Percentiles rank a stretch among this genome's conserved stretches.
These are phyloP conservation scores for Solanum hybrid DNA, from an alignment of 305 asterid genomes.

Conservation along the genomic window DNA sequence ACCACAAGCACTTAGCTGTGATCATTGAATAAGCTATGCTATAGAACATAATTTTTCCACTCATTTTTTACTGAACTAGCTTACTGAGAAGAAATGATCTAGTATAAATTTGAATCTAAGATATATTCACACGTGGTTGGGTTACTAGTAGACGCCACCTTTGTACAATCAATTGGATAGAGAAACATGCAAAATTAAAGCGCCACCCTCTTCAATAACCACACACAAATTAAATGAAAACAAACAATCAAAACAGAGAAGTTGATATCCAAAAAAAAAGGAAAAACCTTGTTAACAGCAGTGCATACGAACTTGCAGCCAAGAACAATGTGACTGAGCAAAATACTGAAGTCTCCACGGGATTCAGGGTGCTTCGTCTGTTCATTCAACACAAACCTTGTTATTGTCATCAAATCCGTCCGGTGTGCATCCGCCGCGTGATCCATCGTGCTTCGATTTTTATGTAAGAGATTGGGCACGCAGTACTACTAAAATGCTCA, in stretches of 20 bases:
- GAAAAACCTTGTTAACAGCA: slow-evolving; percentile 77
- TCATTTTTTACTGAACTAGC: not conserved
- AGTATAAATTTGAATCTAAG: not conserved
- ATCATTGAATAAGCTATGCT: not conserved
- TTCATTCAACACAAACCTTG: slow-evolving; percentile 61
- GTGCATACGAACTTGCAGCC: slow-evolving; percentile 95
- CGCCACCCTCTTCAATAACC: not conserved
- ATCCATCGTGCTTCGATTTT: slow-evolving; percentile 37
- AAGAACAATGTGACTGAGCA: slow-evolving; percentile 66
- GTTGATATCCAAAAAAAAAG: not conserved
- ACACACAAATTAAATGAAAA: not conserved
- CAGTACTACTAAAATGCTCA: not conserved
- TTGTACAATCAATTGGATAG: not conserved
- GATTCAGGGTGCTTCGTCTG: slow-evolving; percentile 65
- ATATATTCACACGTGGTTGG: not conserved
- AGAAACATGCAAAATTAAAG: not conserved
- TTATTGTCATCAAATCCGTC: slow-evolving; percentile 81
- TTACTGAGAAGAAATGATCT: not conserved
- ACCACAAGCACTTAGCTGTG: not conserved
- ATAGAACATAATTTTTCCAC: not conserved
- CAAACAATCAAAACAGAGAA: not conserved
- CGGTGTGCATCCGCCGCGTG: slow-evolving; percentile 72
- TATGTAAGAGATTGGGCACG: not conserved
- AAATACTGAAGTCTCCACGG: slow-evolving; percentile 67
- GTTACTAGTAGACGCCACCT: not conserved